Percentiles rank a stretch among this genome's conserved stretches.
phyloP scores from a whole-genome alignment of 495 filamentous ascomycete genomes.

The Choiromyces venosus region DNA sequence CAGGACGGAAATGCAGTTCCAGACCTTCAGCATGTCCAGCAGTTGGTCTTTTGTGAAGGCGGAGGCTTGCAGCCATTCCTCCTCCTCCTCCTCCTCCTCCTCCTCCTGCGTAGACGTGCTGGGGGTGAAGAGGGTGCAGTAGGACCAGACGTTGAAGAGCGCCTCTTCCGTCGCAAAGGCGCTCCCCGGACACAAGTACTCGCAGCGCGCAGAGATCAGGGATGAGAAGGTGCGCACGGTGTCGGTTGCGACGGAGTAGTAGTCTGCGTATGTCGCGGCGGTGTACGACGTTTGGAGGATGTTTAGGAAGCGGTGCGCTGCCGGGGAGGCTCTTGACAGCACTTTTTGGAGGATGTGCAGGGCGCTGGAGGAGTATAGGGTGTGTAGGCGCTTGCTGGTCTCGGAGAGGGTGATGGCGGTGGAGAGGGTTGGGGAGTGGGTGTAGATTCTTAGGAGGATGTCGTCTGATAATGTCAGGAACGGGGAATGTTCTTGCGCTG shows the following conservation, averaged over 20 bases:
- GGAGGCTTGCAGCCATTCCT: constrained; percentile 23
- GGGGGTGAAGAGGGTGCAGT: constrained; percentile 18
- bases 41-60: constrained; percentile 8
- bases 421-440: constrained; percentile 16
- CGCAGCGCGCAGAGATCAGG: constrained; percentile 31
- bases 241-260: constrained; percentile 13
- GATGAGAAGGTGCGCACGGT: constrained; percentile 20
- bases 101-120: not conserved
- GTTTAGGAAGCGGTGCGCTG: constrained; percentile 12
- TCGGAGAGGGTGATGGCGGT: constrained; percentile 15
- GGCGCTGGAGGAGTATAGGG: constrained; percentile 15
- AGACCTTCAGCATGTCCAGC: constrained; percentile 34
- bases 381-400: constrained; percentile 19
- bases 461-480: constrained; percentile 24
- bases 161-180: constrained; percentile 25
- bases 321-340: constrained; percentile 9
- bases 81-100: constrained; percentile 12
- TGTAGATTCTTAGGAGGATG: constrained; percentile 23
- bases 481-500: constrained; percentile 2
- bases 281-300: constrained; percentile 8
- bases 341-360: constrained; percentile 19
- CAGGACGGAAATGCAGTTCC: constrained; percentile 33
- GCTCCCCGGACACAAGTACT: constrained; percentile 14
- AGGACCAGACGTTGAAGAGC: constrained; percentile 35
- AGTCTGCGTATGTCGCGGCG: constrained; percentile 18